phyloP scores from a whole-genome alignment of 768 basidiomycete species.

The Xerocomus brunneocitrinus region DNA sequence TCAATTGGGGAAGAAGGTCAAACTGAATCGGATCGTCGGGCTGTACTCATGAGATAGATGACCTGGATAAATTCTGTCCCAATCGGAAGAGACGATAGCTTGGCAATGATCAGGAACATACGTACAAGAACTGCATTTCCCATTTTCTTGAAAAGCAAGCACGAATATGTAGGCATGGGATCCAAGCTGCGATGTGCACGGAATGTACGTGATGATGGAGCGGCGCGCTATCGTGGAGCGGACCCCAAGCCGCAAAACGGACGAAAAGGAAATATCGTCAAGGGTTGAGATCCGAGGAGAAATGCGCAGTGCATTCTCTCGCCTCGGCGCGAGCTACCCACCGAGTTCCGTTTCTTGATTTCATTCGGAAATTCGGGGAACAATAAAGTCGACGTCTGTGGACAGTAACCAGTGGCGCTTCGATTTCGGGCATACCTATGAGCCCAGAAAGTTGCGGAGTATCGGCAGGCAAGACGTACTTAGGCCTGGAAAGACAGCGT shows the following conservation, averaged over 20 bases:
- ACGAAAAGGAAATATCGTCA: background rate
- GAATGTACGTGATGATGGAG: background rate
- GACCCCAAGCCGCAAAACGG: background rate
- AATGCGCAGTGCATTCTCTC: background rate
- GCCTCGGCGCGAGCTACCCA: background rate
- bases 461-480: background rate
- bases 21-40: background rate
- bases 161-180: background rate
- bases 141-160: background rate
- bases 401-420: background rate
- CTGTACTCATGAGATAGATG: background rate
- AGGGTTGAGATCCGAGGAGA: background rate
- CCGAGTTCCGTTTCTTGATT: background rate
- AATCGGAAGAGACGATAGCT: background rate
- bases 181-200: background rate
- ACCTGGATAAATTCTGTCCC: background rate
- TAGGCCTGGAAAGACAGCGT: background rate
- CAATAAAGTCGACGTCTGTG: background rate
- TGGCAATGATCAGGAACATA: background rate
- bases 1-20: background rate
- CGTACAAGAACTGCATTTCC: background rate
- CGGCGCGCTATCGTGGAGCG: background rate
- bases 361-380: background rate
- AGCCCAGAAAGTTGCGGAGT: background rate
- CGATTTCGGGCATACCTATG: background rate